Evolutionary conservation across 768 basidiomycete genomes (phyloP), one percentile per base, ranked within the genome.

Genomic region (Xerocomellus chrysenteron): DNA sequence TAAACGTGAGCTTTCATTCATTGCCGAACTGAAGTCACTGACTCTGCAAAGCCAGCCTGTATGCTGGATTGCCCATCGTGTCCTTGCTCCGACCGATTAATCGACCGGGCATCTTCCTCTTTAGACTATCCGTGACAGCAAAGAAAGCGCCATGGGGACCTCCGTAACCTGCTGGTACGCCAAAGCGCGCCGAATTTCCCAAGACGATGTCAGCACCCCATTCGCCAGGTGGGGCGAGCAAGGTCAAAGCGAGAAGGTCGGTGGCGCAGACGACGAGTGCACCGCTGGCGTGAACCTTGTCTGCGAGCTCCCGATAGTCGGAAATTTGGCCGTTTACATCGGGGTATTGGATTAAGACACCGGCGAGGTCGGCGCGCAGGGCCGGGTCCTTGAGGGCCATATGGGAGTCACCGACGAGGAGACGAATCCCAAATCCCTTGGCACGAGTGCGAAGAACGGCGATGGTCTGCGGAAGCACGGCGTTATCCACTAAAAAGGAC

Each of bases 141-240:
- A 99, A 98, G 81, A 98, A 99, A 0, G 92, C 97, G 19, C 89
- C 96, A 68, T 99, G 96, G 19, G 96, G 96, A 16, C 96, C 96
- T 52, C 96, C 96, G 71, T 94, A 97, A n/a, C 96, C 96, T 44
- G 87, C 83, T 19, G 96, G 95, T 16, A 99, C 96, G 67, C 97
- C 97, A 66, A 99, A 99, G 17, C 97, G 85, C 32, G 90, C 96
- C 16, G 94, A 93, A 71, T 96, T 98, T 39, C 97, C 97, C 44
- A 96, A 78, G 9, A 92, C 95, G 60, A 98, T 84, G 71, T 99
- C 96, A 32, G 94, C 95, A 49, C 96, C 96, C 94, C 96, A 98
- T 78, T 98, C 97, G 54, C 97, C 96, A 14, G 96, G 96, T 30
- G 96, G 92, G 64, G 91, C 93, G 56, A 99, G 79, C 79, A 94